Percentiles rank a stretch among this genome's conserved stretches.
phyloP scores from a whole-genome alignment of 2,329 filamentous ascomycete species.

The Pestalotiopsis sp. region DNA sequence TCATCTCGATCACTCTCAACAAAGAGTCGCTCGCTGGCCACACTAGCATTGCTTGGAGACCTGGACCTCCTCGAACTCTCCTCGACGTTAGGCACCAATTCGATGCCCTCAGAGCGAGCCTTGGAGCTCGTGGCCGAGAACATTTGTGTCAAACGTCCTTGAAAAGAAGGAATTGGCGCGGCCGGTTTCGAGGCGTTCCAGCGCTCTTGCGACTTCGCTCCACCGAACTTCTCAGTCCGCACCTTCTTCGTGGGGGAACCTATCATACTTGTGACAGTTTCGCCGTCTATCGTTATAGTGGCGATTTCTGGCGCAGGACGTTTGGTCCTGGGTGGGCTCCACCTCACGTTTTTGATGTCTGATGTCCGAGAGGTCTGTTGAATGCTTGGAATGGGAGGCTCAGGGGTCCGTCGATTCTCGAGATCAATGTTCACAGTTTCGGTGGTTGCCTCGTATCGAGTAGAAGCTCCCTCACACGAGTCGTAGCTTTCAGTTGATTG shows the following conservation, averaged over 20 bases:
- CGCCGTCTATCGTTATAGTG: conserved; percentile 74
- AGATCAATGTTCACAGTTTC: conserved; percentile 7
- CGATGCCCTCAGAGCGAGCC: conserved; percentile 15
- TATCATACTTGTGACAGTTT: conserved; percentile 67
- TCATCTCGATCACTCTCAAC: not conserved
- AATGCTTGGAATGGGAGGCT: conserved; percentile 37
- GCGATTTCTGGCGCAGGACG: conserved; percentile 66
- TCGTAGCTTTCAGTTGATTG: not conserved
- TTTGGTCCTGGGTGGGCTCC: conserved; percentile 44
- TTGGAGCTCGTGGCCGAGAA: conserved; percentile 40
- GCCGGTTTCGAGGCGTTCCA: conserved; percentile 21
- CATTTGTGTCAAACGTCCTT: conserved; percentile 45
- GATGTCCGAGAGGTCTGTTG: conserved; percentile 32
- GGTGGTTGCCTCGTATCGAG: conserved; percentile 16
- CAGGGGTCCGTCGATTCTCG: conserved; percentile 16
- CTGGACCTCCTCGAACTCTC: conserved; percentile 15
- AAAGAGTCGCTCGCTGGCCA: conserved; percentile 4
- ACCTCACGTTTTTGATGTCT: conserved; percentile 25
- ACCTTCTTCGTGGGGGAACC: conserved; percentile 57
- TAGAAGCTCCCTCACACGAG: conserved; percentile 32
- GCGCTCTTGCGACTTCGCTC: conserved; percentile 32
- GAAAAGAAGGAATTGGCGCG: conserved; percentile 43
- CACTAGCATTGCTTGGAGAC: conserved; percentile 7
- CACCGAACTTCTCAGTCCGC: conserved; percentile 40
- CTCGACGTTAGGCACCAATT: conserved; percentile 14